Evolutionary conservation across 2,329 filamentous ascomycete genomes (phyloP).

Genomic region (Colletotrichum chlorophyti): DNA sequence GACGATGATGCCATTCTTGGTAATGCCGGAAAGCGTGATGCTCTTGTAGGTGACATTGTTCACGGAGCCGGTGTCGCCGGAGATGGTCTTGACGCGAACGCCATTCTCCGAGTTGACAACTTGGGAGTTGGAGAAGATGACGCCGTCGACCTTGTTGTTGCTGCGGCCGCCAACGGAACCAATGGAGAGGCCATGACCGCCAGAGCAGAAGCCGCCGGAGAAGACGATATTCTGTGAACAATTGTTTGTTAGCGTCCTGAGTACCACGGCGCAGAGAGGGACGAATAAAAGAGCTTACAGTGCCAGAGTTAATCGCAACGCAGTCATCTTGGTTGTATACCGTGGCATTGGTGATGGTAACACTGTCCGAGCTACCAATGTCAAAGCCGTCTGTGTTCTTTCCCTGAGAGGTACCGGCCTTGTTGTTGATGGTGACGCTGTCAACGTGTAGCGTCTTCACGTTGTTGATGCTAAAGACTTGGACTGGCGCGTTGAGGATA

Average conservation of each 20-base stretch:
- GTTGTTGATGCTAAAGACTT: no score
- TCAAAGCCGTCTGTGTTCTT: conserved; percentile 68
- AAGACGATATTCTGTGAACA: conserved; percentile 57
- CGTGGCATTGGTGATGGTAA: conserved; percentile 58
- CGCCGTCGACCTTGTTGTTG: conserved; percentile 59
- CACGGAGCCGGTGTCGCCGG: conserved; percentile 50
- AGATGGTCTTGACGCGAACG: conserved; percentile 57
- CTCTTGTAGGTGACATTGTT: conserved; percentile 50
- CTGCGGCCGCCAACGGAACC: conserved; percentile 53
- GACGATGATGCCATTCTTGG: conserved; percentile 47
- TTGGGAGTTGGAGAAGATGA: conserved; percentile 55
- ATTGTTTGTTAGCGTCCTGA: no score
- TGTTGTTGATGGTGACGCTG: conserved; percentile 47
- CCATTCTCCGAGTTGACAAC: conserved; percentile 61
- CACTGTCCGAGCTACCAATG: conserved; percentile 53
- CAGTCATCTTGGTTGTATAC: conserved; percentile 70
- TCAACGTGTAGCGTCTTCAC: no score
- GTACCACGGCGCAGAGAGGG: no score
- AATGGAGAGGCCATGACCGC: conserved; percentile 51
- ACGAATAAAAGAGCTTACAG: no score
- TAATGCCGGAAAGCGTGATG: conserved; percentile 49
- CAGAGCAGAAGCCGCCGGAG: conserved; percentile 49
- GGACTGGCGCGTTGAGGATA: no score
- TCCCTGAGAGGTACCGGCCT: conserved; percentile 41
- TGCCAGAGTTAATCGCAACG: conserved; percentile 62